These are phyloP conservation scores for Biscogniauxia sp. DNA, from an alignment of 2,329 filamentous ascomycete species.

Conservation along the genomic window DNA sequence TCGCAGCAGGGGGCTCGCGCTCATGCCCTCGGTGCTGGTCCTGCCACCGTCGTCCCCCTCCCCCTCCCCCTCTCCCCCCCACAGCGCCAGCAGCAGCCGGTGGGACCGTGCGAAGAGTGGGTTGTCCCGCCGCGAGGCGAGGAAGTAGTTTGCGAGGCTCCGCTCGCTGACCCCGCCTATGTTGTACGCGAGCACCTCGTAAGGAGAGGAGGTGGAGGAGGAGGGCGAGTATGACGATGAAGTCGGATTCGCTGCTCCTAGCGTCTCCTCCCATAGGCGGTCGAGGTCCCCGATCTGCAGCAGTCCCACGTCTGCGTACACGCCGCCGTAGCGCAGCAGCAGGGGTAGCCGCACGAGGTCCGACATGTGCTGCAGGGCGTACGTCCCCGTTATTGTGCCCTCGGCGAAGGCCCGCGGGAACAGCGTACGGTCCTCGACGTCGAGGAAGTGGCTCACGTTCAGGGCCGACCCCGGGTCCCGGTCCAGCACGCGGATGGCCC, in stretches of 20 bases:
- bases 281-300: conserved; percentile 58
- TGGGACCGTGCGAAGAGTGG: conserved; percentile 47
- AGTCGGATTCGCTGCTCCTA: conserved; percentile 27
- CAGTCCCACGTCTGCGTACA: conserved; percentile 57
- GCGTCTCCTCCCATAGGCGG: conserved; percentile 47
- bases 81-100: conserved; percentile 48
- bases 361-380: conserved; percentile 52
- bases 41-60: conserved; percentile 35
- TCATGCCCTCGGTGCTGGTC: conserved; percentile 50
- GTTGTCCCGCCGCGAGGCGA: conserved; percentile 39
- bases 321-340: conserved; percentile 54
- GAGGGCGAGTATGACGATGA: conserved; percentile 37
- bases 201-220: conserved; percentile 27
- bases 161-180: conserved; percentile 34
- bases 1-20: conserved; percentile 44
- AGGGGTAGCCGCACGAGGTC: conserved; percentile 58
- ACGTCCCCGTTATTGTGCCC: conserved; percentile 47
- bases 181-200: conserved; percentile 48
- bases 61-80: no score
- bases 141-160: conserved; percentile 49
- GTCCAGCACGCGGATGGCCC: conserved; percentile 53
- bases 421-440: conserved; percentile 39
- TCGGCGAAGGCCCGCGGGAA: conserved; percentile 52
- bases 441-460: conserved; percentile 49
- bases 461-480: conserved; percentile 41